These are phyloP conservation scores for Pichia gijzeniarum DNA, from an alignment of 805 yeast species.

Conservation along the genomic window DNA sequence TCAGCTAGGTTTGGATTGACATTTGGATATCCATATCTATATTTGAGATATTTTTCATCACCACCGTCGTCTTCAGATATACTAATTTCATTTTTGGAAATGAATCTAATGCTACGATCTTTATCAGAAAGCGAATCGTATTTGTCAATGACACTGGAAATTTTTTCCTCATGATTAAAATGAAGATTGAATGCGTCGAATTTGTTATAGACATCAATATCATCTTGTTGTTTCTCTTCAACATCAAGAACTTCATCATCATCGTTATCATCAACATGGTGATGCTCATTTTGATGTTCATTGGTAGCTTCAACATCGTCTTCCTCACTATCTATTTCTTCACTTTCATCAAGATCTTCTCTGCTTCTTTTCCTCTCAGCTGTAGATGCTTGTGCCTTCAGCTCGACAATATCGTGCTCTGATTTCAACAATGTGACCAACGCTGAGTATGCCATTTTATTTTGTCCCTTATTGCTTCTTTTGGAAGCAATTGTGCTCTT, in stretches of 20 bases:
- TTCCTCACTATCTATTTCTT: conserved; percentile 21
- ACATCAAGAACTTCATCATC: conserved; percentile 24
- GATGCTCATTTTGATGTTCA: conserved; percentile 16
- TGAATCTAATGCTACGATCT: conserved; percentile 8
- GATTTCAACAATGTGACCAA: conserved; percentile 23
- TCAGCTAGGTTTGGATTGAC: conserved; percentile 1
- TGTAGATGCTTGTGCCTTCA: conserved; percentile 17
- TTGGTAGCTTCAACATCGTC: conserved; percentile 24
- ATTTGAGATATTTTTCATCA: conserved; percentile 25
- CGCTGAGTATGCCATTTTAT: conserved; percentile 28
- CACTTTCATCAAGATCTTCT: not conserved
- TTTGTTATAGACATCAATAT: conserved; percentile 20
- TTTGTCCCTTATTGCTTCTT: conserved; percentile 15
- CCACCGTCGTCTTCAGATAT: conserved; percentile 9
- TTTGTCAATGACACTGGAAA: conserved; percentile 29
- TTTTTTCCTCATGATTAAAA: conserved; percentile 47
- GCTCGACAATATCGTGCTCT: conserved; percentile 15
- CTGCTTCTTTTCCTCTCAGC: not conserved
- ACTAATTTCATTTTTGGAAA: conserved; percentile 19
- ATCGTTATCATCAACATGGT: conserved; percentile 17
- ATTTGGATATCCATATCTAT: conserved; percentile 27
- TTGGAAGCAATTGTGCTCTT: conserved; percentile 16
- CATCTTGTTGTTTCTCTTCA: conserved; percentile 35
- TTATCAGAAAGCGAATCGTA: conserved; percentile 20
- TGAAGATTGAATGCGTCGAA: conserved; percentile 75